Conservation (phyloP, 2,329 filamentous ascomycete species). For the Metarhizium brunneum region DNA sequence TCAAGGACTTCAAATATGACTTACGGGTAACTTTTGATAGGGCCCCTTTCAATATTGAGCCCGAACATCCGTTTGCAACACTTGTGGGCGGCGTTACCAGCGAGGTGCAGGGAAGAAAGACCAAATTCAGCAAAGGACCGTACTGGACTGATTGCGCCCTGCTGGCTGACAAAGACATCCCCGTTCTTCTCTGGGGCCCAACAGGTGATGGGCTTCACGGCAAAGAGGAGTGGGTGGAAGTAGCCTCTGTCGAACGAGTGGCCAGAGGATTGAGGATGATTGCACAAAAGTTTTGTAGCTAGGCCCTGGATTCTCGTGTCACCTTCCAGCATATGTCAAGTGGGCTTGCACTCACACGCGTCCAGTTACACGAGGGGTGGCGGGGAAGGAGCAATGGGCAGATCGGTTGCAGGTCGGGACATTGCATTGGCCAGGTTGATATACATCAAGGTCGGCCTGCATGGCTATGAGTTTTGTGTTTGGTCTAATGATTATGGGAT, state of each 20-base stretch:
- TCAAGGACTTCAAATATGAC: constrained; percentile 30
- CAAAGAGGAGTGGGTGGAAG: constrained; percentile 40
- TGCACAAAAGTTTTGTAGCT: constrained; percentile 19
- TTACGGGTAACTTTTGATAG: constrained; percentile 31
- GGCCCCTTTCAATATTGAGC: constrained; percentile 29
- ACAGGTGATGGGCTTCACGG: constrained; percentile 38
- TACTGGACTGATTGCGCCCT: constrained; percentile 45
- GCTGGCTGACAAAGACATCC: constrained; percentile 33
- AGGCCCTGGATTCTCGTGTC: no score
- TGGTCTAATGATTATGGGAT: not conserved
- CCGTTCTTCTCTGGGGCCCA: constrained; percentile 37
- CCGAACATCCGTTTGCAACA: constrained; percentile 30
- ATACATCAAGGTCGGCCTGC: no score
- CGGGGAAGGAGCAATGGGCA: no score
- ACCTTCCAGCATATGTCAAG: no score
- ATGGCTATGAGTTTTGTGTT: no score
- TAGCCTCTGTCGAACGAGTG: constrained; percentile 30
- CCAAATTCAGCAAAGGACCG: constrained; percentile 18
- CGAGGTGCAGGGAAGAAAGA: constrained; percentile 15
- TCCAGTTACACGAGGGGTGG: no score
- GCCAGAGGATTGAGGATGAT: constrained; percentile 16
- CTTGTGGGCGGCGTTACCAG: constrained; percentile 20
- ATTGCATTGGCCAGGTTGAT: no score
- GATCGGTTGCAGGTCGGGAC: no score
- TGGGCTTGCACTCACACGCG: no score